A percentile compares a stretch with the other conserved stretches of the same genome.
Conservation (phyloP, 306 rosid genomes). For the Styphnolobium japonicum region DNA sequence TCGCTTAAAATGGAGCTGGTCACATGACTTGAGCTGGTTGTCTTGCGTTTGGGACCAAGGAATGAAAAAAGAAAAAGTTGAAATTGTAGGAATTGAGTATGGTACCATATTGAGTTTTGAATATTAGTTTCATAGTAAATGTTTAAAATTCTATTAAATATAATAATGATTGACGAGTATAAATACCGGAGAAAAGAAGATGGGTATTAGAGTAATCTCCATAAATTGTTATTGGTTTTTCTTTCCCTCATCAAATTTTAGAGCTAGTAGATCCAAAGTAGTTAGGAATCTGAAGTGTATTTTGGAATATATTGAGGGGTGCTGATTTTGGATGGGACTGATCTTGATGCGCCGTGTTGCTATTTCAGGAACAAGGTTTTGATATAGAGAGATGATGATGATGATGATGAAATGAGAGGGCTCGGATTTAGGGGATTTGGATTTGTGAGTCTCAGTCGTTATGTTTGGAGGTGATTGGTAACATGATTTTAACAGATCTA, state of each 20-base stretch:
- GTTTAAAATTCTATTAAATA: too few species aligned
- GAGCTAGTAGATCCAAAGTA: slow-evolving; percentile 13
- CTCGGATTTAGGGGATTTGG: slow-evolving; percentile 33
- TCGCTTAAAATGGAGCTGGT: background rate
- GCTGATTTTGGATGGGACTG: slow-evolving; percentile 9
- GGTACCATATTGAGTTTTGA: too few species aligned
- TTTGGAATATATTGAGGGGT: too few species aligned
- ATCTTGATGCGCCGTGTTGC: slow-evolving; percentile 8
- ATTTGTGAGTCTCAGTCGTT: background rate
- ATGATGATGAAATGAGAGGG: slow-evolving; percentile 22
- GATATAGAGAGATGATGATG: slow-evolving; percentile 33
- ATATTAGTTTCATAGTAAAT: too few species aligned
- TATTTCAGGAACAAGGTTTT: slow-evolving; percentile 55
- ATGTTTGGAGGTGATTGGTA: slow-evolving; percentile 26
- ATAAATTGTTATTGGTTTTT: too few species aligned
- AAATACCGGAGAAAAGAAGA: too few species aligned
- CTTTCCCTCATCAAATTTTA: background rate
- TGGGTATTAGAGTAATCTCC: too few species aligned
- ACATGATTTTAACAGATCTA: slow-evolving; percentile 18
- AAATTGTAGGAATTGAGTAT: too few species aligned
- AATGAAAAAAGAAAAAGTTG: too few species aligned
- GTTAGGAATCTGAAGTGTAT: background rate
- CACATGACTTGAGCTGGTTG: background rate
- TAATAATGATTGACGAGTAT: too few species aligned
- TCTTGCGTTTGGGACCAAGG: too few species aligned